phyloP scores from a whole-genome alignment of 345 rosid species.

The Barbarea vulgaris region DNA sequence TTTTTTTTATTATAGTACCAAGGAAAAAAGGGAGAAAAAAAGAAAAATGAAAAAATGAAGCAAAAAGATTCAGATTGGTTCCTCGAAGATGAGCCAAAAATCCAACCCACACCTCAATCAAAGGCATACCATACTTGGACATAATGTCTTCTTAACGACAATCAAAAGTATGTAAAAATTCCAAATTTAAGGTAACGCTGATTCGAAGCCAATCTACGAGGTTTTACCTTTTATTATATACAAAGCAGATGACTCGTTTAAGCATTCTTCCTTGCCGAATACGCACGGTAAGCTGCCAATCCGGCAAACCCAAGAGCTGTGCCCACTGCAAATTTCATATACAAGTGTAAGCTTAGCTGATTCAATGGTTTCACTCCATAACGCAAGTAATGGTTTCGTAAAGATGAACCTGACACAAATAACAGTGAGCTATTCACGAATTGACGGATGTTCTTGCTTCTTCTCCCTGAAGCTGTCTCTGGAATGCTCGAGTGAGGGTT shows the following conservation, averaged over 20 bases:
- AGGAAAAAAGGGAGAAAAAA: neutral
- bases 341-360: neutral
- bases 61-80: neutral
- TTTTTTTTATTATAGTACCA: neutral
- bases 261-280: conserved; percentile 62
- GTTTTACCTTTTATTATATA: neutral
- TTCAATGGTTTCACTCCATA: neutral
- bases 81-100: neutral
- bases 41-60: neutral
- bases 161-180: neutral
- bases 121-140: neutral
- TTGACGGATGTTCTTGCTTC: conserved; percentile 55
- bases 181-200: neutral
- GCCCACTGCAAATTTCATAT: conserved; percentile 53
- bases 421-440: conserved; percentile 65
- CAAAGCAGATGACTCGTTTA: conserved; percentile 1
- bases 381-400: neutral
- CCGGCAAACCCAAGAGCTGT: conserved; percentile 65
- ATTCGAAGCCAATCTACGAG: neutral
- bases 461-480: conserved; percentile 71
- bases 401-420: conserved; percentile 63
- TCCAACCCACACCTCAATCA: neutral
- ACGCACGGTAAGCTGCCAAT: conserved; percentile 65
- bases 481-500: conserved; percentile 73
- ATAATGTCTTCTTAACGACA: neutral